Percentiles rank a stretch among this genome's conserved stretches.
Evolutionary conservation across 1,139 yeast species (phyloP).

Genomic region (Kluyveromyces marxianus): DNA sequence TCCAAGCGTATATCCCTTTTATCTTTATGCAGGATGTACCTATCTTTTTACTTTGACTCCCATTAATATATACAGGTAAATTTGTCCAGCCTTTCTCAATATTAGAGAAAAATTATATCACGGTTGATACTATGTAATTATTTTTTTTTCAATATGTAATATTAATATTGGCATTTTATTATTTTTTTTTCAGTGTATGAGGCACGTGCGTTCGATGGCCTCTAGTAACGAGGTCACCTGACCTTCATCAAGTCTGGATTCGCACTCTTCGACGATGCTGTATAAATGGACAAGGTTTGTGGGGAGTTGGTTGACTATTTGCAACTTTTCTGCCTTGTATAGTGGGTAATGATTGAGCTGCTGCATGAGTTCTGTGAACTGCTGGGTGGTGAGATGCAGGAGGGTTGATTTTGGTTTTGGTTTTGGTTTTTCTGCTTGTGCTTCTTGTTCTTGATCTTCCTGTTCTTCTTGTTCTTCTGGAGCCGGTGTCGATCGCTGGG

Average conservation of each 20-base stretch:
- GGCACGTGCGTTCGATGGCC: constrained; percentile 12
- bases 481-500: constrained; percentile 23
- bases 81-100: no score
- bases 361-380: constrained; percentile 46
- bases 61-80: no score
- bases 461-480: not conserved
- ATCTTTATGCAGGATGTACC: not conserved
- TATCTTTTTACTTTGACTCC: not conserved
- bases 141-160: not conserved
- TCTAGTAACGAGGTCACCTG: constrained; percentile 49
- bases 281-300: constrained; percentile 70
- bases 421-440: constrained; percentile 7
- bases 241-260: constrained; percentile 63
- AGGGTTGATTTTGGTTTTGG: constrained; percentile 12
- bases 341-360: constrained; percentile 49
- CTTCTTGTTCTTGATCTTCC: constrained; percentile 7
- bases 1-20: not conserved
- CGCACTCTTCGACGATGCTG: constrained; percentile 86
- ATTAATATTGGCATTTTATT: not conserved
- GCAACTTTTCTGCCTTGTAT: constrained; percentile 79
- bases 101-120: not conserved
- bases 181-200: not conserved
- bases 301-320: constrained; percentile 75
- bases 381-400: constrained; percentile 31
- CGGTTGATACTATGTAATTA: not conserved